Evolutionary conservation across 73 alveolate species (phyloP).

Genomic region (Paramecium bursaria): DNA sequence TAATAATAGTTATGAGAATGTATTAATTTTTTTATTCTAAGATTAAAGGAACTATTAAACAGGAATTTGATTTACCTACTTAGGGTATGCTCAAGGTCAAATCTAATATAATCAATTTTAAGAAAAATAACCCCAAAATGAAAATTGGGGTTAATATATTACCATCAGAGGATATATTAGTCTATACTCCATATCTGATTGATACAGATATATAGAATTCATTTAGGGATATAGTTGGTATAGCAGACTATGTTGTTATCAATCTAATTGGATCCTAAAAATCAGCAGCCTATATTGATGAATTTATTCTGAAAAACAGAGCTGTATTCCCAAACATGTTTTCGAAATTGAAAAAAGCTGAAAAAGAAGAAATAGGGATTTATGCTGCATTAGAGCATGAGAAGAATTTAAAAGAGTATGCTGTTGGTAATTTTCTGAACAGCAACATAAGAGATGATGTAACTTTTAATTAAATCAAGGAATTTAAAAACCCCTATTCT

Average conservation of each 20-base stretch:
- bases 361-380: constrained; percentile 38
- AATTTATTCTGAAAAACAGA: not conserved
- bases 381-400: constrained; percentile 35
- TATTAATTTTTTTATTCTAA: not conserved
- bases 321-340: not conserved
- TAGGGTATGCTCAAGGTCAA: constrained; percentile 17
- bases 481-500: constrained; percentile 2
- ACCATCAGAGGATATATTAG: constrained; percentile 43
- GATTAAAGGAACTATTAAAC: not conserved
- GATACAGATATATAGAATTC: constrained; percentile 9
- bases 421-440: not conserved
- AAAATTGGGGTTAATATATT: constrained; percentile 23
- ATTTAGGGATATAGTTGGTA: constrained; percentile 10
- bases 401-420: not conserved
- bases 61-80: not conserved
- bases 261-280: constrained; percentile 23
- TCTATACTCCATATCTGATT: constrained; percentile 32
- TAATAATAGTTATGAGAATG: not conserved
- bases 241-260: constrained; percentile 30
- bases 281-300: not conserved
- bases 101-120: not conserved
- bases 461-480: not conserved
- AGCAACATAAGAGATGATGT: too few species aligned
- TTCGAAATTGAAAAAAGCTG: not conserved
- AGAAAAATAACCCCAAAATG: constrained; percentile 19